phyloP scores from a whole-genome alignment of 345 rosid species.

The Lepidium africanum region DNA sequence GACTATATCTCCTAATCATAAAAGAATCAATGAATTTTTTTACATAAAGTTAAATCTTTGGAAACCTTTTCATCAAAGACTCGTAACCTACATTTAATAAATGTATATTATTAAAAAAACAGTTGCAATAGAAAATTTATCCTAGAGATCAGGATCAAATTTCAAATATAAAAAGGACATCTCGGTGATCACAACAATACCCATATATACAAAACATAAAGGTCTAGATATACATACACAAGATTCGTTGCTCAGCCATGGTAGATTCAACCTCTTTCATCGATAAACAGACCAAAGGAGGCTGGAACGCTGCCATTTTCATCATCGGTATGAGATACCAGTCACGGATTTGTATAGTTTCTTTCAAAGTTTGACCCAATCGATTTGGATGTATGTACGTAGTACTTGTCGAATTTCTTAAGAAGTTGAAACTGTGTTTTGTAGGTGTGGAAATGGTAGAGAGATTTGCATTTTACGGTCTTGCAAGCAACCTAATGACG shows the following conservation, averaged over 20 bases:
- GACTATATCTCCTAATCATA: too few species aligned
- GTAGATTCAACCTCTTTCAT: conserved; percentile 5
- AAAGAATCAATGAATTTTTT: too few species aligned
- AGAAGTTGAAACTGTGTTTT: not conserved
- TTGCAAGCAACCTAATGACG: conserved; percentile 65
- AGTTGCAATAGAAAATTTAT: not conserved
- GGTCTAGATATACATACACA: too few species aligned
- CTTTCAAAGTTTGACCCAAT: not conserved
- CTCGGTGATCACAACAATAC: not conserved
- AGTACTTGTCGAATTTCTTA: not conserved
- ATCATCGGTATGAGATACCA: conserved; percentile 41
- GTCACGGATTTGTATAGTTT: not conserved
- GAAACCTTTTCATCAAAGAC: too few species aligned
- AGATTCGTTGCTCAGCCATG: conserved; percentile 3
- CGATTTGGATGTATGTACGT: not conserved
- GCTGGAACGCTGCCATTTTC: conserved; percentile 88
- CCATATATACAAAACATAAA: too few species aligned
- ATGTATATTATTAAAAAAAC: not conserved
- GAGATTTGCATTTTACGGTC: conserved; percentile 76
- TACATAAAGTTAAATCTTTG: too few species aligned
- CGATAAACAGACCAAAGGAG: conserved; percentile 37
- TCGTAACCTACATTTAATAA: too few species aligned
- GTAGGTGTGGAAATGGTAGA: conserved; percentile 79
- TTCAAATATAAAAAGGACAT: not conserved
- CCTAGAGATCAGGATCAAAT: not conserved